A percentile compares a stretch with the other conserved stretches of the same genome.
These are phyloP conservation scores for Tubosaeta sp. DNA, from an alignment of 768 basidiomycete species.

Conservation along the genomic window DNA sequence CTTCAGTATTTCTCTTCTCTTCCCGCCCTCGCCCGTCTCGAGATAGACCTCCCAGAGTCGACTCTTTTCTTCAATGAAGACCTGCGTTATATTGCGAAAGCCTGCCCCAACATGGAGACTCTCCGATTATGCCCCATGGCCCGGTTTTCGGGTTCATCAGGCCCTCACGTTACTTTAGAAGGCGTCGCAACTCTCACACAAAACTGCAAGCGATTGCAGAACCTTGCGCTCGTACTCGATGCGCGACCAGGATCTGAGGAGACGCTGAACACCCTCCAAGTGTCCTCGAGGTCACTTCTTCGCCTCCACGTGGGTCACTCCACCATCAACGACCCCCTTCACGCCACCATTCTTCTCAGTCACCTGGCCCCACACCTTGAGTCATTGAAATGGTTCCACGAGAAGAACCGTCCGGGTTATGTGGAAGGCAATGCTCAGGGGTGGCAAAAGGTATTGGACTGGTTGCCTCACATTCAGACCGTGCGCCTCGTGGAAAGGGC, in stretches of 20 bases:
- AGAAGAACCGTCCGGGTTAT: conserved; percentile 68
- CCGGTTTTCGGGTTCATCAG: conserved; percentile 51
- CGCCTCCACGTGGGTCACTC: conserved; percentile 77
- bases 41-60: conserved; percentile 77
- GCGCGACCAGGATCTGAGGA: conserved; percentile 45
- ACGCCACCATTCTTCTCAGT: conserved; percentile 67
- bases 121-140: conserved; percentile 64
- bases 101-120: conserved; percentile 67
- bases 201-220: conserved; percentile 58
- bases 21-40: conserved; percentile 55
- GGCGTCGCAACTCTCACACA: conserved; percentile 55
- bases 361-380: conserved; percentile 73
- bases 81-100: conserved; percentile 51
- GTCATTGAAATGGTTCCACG: conserved; percentile 70
- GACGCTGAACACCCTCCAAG: conserved; percentile 41
- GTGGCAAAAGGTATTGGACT: conserved; percentile 68
- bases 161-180: conserved; percentile 59
- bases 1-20: conserved; percentile 55
- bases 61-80: conserved; percentile 61
- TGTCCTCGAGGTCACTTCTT: conserved; percentile 61
- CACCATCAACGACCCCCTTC: conserved; percentile 64
- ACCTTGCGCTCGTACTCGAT: conserved; percentile 61
- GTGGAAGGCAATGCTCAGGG: conserved; percentile 60
- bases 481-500: conserved; percentile 60
- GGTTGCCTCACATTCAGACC: conserved; percentile 67